Evolutionary conservation across 768 basidiomycete species (phyloP).

Genomic region (Podaxis sp.): DNA sequence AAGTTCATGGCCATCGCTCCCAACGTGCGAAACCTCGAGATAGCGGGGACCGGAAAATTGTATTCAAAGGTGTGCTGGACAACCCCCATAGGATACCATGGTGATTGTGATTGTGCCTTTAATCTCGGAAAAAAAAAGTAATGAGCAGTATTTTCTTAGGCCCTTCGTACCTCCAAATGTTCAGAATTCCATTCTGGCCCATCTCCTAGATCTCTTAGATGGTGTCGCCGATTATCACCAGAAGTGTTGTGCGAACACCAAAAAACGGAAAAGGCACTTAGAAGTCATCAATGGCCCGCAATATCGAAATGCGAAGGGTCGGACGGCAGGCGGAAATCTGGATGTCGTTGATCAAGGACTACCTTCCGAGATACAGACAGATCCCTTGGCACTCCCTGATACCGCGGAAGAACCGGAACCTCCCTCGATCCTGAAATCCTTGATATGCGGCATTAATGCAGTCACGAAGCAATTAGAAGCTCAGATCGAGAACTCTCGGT

Average conservation of each 20-base stretch:
- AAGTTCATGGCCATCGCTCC: slow-evolving; percentile 55
- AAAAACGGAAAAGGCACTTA: slow-evolving; percentile 39
- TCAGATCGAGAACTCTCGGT: slow-evolving; percentile 35
- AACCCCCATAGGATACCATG: slow-evolving; percentile 73
- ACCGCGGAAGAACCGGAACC: slow-evolving; percentile 10
- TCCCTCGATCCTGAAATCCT: slow-evolving; percentile 46
- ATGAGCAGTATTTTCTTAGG: slow-evolving; percentile 37
- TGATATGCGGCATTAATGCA: slow-evolving; percentile 73
- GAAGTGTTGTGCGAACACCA: slow-evolving; percentile 26
- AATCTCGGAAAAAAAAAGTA: slow-evolving; percentile 9
- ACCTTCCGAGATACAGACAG: background rate
- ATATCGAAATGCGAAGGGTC: slow-evolving; percentile 21
- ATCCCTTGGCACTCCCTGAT: background rate
- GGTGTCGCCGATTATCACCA: slow-evolving; percentile 48
- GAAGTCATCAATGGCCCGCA: slow-evolving; percentile 20
- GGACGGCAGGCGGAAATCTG: slow-evolving; percentile 1
- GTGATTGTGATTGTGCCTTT: slow-evolving; percentile 35
- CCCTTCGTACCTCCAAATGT: slow-evolving; percentile 60
- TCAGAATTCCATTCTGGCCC: slow-evolving; percentile 59
- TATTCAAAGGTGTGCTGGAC: slow-evolving; percentile 70
- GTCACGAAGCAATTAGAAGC: slow-evolving; percentile 74
- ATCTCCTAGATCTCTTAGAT: slow-evolving; percentile 48
- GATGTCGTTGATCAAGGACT: slow-evolving; percentile 1
- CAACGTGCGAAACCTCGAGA: slow-evolving; percentile 57
- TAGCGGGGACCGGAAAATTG: slow-evolving; percentile 53